A percentile compares a stretch with the other conserved stretches of the same genome.
These are phyloP conservation scores for Wallacemonas sp. DNA, from an alignment of 208 protist genomes.

Conservation along the genomic window DNA sequence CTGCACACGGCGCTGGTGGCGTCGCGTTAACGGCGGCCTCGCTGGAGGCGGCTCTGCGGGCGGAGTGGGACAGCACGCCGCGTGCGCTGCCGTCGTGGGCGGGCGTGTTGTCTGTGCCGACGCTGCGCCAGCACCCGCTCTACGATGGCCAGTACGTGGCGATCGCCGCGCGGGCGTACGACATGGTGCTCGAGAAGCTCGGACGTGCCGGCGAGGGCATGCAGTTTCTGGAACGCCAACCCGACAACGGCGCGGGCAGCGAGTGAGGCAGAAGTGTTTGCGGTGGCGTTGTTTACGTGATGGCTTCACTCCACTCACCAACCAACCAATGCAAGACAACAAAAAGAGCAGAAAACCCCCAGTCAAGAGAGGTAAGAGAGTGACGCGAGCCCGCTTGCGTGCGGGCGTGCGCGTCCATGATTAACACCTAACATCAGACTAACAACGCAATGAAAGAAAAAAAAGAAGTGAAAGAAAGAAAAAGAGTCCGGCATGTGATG, in stretches of 20 bases:
- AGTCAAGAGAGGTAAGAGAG: no score
- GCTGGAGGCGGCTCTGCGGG: background rate
- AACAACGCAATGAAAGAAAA: background rate
- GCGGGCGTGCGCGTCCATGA: background rate
- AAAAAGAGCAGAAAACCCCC: no score
- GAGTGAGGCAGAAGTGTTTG: no score
- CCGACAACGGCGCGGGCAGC: constrained; percentile 18
- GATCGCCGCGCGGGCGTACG: constrained; percentile 42
- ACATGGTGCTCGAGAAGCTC: constrained; percentile 37
- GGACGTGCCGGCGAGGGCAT: constrained; percentile 17
- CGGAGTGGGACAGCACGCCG: background rate
- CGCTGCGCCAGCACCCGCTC: constrained; percentile 53
- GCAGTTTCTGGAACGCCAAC: constrained; percentile 35
- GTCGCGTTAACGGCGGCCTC: background rate
- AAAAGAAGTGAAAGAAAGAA: constrained; percentile 9
- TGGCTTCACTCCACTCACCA: no score
- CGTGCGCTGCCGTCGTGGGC: constrained; percentile 1
- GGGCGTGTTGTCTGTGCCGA: constrained; percentile 33
- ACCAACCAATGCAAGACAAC: no score
- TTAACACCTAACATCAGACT: constrained; percentile 9
- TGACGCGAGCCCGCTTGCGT: no score
- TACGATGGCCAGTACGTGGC: constrained; percentile 64
- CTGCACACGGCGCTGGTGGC: background rate
- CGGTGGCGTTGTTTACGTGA: no score
- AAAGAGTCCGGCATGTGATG: background rate